Base-by-base conservation (phyloP, 129 eudicot species). In the Rutidosis leptorrhynchoides region DNA sequence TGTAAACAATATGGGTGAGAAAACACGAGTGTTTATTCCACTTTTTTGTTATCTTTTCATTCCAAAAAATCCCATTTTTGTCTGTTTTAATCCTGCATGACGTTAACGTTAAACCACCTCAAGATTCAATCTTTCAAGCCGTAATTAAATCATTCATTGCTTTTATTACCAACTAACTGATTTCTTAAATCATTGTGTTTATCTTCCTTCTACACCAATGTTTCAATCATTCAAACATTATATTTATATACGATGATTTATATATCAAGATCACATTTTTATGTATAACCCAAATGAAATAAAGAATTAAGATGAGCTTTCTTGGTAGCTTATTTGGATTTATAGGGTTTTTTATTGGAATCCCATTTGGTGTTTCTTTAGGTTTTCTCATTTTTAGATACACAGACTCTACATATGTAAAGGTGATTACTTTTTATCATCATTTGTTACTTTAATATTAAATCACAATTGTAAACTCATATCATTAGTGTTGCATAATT, bases 341-440 rank as follows among this genome's bases (percentile, higher is more conserved):
- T 17, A 68, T 73, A 6, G 95, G 95, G 10, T 87, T 87, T 66
- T 84, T 80, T 7, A 54, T 84, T 21, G 95, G 95, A 48, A 74
- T 84, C 20, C 82, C 88, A 1, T 32, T 87, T 2, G 95, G 95
- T 46, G 72, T 84, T 53, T 33, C 76, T n/a, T 35, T 82, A 49
- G 91, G 90, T 10, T 87, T 76, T 64, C 69, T 80, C 55, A 4
- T 82, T 21, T 87, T 87, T 62, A 75, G 69, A 51, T 68, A 61
- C 62, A 81, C 78, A 52, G 79, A 74, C 22, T 68, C 86, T 73
- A 40, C 69, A 71, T 81, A 87, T 56, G 87, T 83, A 22, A 73
- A 87, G 95, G 89, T 83, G 35, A 63, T 35, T 71, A 11, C 7
- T 56, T 16, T 32, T 76, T 24, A 12, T 52, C 52, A 19, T 24